Conservation (phyloP, 257 asterid species). For the Buddleja alternifolia region DNA sequence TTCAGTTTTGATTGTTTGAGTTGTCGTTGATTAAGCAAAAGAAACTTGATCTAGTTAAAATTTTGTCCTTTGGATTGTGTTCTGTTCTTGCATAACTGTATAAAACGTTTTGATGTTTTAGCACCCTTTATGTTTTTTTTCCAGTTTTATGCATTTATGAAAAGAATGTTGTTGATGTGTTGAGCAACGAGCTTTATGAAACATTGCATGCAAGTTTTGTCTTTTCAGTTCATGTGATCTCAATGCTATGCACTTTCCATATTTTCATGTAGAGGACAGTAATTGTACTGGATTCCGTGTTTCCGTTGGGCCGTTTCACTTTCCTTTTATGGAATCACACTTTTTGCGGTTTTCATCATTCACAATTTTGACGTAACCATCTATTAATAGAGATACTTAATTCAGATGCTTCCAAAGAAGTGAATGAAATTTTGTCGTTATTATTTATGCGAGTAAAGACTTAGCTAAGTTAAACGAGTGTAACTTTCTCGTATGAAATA, state of each 20-base stretch:
- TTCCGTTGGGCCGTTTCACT: background rate
- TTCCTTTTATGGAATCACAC: conserved; percentile 19
- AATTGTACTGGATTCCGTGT: conserved; percentile 7
- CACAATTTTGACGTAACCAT: conserved; percentile 10
- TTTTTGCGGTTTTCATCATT: conserved; percentile 4
- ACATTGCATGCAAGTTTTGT: too few relatives aligned
- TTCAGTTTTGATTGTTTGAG: background rate
- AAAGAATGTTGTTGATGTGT: background rate
- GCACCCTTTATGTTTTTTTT: background rate
- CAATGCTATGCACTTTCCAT: conserved; percentile 11
- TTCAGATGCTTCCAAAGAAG: conserved; percentile 25
- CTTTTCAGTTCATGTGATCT: background rate
- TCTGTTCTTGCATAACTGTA: conserved; percentile 5
- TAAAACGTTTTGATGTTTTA: background rate
- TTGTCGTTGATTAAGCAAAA: background rate
- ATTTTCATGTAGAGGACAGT: background rate
- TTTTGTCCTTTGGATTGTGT: background rate
- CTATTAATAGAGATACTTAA: conserved; percentile 26
- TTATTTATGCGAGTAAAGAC: background rate
- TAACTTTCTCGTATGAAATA: background rate
- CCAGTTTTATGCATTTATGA: background rate
- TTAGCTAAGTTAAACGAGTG: conserved; percentile 12
- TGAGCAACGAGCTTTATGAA: background rate
- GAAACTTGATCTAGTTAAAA: background rate
- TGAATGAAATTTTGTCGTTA: conserved; percentile 19